Evolutionary conservation across 352 stramenopile species (phyloP).

Genomic region (Globisporangium camurandrum): DNA sequence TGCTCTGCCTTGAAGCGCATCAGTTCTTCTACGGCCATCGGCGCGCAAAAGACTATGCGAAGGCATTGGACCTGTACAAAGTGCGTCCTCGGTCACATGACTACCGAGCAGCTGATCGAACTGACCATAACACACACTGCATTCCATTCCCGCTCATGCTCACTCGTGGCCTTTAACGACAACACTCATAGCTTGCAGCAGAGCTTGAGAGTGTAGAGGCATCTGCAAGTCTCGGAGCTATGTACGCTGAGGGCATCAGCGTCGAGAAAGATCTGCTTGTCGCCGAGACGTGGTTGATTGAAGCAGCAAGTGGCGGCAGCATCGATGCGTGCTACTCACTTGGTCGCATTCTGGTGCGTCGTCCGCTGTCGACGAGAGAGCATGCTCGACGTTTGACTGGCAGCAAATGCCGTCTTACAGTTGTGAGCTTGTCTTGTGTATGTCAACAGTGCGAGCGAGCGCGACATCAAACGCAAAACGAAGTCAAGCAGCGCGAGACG

Average conservation of each 20-base stretch:
- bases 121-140: not conserved
- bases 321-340: constrained; percentile 42
- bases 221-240: constrained; percentile 58
- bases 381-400: too few species aligned
- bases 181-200: constrained; percentile 34
- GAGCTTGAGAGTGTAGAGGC: constrained; percentile 29
- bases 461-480: constrained; percentile 23
- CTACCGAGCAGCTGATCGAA: not conserved
- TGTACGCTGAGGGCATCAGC: constrained; percentile 36
- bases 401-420: not conserved
- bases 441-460: constrained; percentile 38
- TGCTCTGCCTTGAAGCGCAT: constrained; percentile 54
- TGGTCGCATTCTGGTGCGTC: constrained; percentile 41
- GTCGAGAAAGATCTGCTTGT: constrained; percentile 46
- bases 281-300: constrained; percentile 43
- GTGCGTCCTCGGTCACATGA: constrained; percentile 14
- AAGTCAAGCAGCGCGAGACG: constrained; percentile 23
- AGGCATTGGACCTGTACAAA: constrained; percentile 48
- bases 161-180: not conserved
- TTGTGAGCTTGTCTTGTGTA: not conserved
- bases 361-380: too few species aligned
- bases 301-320: constrained; percentile 27
- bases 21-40: constrained; percentile 60
- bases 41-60: constrained; percentile 21
- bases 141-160: not conserved